These are phyloP conservation scores for Vaccinium darrowii DNA, from an alignment of 148 eudicot species.

Conservation along the genomic window DNA sequence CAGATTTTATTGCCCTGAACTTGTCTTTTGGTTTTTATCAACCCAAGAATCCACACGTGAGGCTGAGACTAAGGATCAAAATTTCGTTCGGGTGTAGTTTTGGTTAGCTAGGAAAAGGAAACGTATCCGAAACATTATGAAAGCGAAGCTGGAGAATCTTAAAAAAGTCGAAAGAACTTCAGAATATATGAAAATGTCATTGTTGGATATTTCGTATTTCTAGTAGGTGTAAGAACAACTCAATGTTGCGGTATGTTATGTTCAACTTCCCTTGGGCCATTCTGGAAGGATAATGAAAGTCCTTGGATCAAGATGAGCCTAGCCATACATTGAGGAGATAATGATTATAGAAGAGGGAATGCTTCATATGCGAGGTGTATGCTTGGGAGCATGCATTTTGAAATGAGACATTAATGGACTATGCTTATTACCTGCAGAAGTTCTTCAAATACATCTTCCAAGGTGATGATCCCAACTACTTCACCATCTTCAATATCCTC, in stretches of 20 bases:
- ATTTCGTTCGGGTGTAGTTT: neutral
- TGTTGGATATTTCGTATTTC: neutral
- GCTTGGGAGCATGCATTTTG: neutral
- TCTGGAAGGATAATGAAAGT: neutral
- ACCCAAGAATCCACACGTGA: neutral
- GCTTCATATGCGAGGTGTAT: neutral
- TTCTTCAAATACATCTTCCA: conserved; percentile 99
- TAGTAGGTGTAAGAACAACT: neutral
- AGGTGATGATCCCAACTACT: conserved; percentile 90
- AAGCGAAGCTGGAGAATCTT: neutral
- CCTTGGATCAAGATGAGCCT: neutral
- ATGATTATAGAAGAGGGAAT: neutral
- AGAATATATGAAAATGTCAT: neutral
- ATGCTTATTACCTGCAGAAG: conserved; percentile 75
- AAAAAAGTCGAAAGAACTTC: neutral
- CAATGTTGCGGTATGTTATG: neutral
- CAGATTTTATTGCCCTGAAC: too few relatives aligned
- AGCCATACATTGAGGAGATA: neutral
- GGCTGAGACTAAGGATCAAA: neutral
- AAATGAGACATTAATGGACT: neutral
- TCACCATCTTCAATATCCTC: conserved; percentile 89
- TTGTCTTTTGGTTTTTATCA: neutral
- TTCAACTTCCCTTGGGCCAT: neutral
- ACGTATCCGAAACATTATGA: neutral
- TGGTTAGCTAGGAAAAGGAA: neutral